phyloP scores from a whole-genome alignment of 2,329 filamentous ascomycete species.

The Geosmithia putterillii region DNA sequence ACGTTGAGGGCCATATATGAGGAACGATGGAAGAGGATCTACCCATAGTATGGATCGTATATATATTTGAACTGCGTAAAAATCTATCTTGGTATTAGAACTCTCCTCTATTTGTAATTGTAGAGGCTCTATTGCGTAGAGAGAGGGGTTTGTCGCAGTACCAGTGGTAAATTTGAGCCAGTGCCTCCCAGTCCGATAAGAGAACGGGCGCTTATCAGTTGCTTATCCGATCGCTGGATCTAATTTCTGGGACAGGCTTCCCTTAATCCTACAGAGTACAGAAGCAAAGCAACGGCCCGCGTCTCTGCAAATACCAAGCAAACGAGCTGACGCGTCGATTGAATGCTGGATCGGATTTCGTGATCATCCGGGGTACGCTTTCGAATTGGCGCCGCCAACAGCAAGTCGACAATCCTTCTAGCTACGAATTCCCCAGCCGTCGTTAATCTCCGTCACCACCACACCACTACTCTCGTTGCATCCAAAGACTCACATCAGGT shows the following conservation, averaged over 20 bases:
- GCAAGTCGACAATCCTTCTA: background rate
- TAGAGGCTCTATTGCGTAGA: background rate
- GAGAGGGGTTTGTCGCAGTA: background rate
- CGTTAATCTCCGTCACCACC: too few relatives aligned
- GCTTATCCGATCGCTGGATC: background rate
- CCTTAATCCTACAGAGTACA: background rate
- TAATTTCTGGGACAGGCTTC: background rate
- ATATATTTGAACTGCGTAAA: too few relatives aligned
- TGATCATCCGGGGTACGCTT: background rate
- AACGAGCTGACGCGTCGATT: background rate
- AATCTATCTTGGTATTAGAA: background rate
- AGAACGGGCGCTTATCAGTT: background rate
- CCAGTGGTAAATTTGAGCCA: background rate
- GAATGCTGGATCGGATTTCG: background rate
- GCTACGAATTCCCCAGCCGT: too few relatives aligned
- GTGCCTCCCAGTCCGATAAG: background rate
- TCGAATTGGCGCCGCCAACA: background rate
- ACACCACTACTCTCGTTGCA: too few relatives aligned
- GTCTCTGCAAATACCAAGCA: background rate
- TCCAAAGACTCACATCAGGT: background rate
- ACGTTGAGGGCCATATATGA: too few relatives aligned
- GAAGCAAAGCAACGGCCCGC: background rate
- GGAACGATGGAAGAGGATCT: too few relatives aligned
- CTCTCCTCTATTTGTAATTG: background rate
- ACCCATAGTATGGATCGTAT: too few relatives aligned